Percentiles rank a stretch among this genome's conserved stretches.
These are phyloP conservation scores for Lactarius evosmus DNA, from an alignment of 768 basidiomycete species.

Conservation along the genomic window DNA sequence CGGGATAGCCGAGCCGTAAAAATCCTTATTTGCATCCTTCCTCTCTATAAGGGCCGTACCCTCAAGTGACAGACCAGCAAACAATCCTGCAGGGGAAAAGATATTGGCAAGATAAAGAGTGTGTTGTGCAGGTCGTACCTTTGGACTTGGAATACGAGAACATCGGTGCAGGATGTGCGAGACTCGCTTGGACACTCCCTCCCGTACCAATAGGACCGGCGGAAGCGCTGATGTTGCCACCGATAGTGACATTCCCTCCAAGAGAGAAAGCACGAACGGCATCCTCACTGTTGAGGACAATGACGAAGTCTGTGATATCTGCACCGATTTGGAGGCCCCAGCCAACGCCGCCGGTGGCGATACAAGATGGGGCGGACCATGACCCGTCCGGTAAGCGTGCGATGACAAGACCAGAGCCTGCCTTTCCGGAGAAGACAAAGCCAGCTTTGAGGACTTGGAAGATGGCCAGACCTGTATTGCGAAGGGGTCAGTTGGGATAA, in stretches of 20 bases:
- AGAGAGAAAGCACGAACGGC: slow-evolving; percentile 93
- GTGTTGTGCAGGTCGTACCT: slow-evolving; percentile 46
- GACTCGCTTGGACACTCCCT: slow-evolving; percentile 78
- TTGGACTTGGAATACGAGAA: slow-evolving; percentile 96
- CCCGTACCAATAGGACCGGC: slow-evolving; percentile 96
- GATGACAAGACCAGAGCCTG: slow-evolving; percentile 90
- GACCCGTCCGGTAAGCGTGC: slow-evolving; percentile 91
- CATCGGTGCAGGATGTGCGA: slow-evolving; percentile 95
- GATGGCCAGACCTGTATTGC: slow-evolving; percentile 73
- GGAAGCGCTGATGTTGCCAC: slow-evolving; percentile 79
- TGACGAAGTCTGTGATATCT: slow-evolving; percentile 92
- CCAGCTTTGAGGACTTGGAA: slow-evolving; percentile 94
- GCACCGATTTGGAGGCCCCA: slow-evolving; percentile 97
- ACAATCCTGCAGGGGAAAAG: slow-evolving; percentile 61
- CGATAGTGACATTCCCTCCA: slow-evolving; percentile 95
- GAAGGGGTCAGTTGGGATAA: slow-evolving; percentile 1
- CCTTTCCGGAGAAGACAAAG: slow-evolving; percentile 93
- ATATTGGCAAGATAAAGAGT: neutral
- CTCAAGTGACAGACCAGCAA: slow-evolving; percentile 91
- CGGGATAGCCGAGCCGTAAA: slow-evolving; percentile 89
- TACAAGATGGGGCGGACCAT: slow-evolving; percentile 96
- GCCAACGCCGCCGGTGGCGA: slow-evolving; percentile 91
- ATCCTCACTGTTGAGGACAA: slow-evolving; percentile 95
- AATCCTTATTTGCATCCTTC: slow-evolving; percentile 94
- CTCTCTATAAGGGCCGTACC: slow-evolving; percentile 93